Evolutionary conservation across 345 rosid genomes (phyloP).

Genomic region (Populus deltoides): DNA sequence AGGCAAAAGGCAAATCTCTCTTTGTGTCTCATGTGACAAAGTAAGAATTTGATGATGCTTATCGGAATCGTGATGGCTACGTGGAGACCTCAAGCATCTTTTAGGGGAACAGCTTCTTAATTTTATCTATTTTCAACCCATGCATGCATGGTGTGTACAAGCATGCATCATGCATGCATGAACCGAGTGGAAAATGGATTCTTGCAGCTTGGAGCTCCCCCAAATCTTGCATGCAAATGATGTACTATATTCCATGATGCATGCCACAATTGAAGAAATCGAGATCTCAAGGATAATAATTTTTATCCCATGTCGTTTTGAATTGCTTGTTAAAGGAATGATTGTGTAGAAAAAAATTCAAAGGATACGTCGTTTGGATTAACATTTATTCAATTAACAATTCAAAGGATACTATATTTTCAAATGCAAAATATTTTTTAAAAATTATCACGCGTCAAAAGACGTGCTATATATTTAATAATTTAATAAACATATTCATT

Average conservation of each 20-base stretch:
- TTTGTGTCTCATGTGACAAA: not conserved
- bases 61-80: not conserved
- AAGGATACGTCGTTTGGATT: no score
- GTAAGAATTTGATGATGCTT: not conserved
- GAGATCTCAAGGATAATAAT: not conserved
- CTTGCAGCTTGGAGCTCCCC: not conserved
- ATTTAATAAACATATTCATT: no score
- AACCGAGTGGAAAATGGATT: not conserved
- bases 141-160: not conserved
- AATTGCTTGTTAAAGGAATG: no score
- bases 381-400: no score
- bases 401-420: no score
- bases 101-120: conserved; percentile 15
- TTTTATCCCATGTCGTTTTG: not conserved
- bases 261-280: not conserved
- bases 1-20: not conserved
- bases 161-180: not conserved
- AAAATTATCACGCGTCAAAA: no score
- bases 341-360: no score
- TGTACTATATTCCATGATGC: no score
- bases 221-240: not conserved
- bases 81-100: not conserved
- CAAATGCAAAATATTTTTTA: no score
- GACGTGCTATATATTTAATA: no score
- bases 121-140: conserved; percentile 12